Conservation (phyloP, 2,329 filamentous ascomycete genomes). For the Corniculantispora saksenae region DNA sequence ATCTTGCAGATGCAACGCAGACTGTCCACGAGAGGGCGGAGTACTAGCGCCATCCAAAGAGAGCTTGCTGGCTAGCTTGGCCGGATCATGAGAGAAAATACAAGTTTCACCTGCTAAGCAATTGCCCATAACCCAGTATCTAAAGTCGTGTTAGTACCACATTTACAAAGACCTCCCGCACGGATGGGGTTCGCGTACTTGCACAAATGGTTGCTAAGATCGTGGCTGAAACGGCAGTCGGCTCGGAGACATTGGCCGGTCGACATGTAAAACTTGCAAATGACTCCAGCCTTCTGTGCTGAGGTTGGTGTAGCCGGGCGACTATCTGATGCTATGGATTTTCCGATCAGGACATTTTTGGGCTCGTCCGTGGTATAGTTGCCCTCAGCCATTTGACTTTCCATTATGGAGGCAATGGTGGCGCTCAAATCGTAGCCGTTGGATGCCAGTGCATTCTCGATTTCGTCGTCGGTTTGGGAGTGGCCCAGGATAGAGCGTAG, state of each 20-base stretch:
- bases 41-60: slow-evolving; percentile 69
- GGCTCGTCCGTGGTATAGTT: slow-evolving; percentile 49
- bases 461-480: slow-evolving; percentile 87
- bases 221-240: slow-evolving; percentile 96
- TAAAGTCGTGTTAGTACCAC: slow-evolving; percentile 36
- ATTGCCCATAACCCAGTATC: slow-evolving; percentile 94
- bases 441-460: slow-evolving; percentile 83
- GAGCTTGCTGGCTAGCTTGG: slow-evolving; percentile 80
- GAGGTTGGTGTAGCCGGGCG: slow-evolving; percentile 76
- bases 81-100: slow-evolving; percentile 95
- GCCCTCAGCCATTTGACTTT: slow-evolving; percentile 56
- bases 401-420: slow-evolving; percentile 87
- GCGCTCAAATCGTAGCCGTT: slow-evolving; percentile 93
- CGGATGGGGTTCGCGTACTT: slow-evolving; percentile 71
- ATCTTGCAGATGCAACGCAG: slow-evolving; percentile 78
- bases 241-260: slow-evolving; percentile 94
- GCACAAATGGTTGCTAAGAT: slow-evolving; percentile 94
- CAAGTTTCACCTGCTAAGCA: slow-evolving; percentile 92
- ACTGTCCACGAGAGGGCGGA: slow-evolving; percentile 62
- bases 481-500: slow-evolving; percentile 91
- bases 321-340: slow-evolving; percentile 77
- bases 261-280: slow-evolving; percentile 96
- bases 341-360: slow-evolving; percentile 79
- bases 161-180: too few relatives aligned
- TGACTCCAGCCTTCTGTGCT: slow-evolving; percentile 79